phyloP scores from a whole-genome alignment of 2,329 filamentous ascomycete species.

The Fusarium phyllophilum region DNA sequence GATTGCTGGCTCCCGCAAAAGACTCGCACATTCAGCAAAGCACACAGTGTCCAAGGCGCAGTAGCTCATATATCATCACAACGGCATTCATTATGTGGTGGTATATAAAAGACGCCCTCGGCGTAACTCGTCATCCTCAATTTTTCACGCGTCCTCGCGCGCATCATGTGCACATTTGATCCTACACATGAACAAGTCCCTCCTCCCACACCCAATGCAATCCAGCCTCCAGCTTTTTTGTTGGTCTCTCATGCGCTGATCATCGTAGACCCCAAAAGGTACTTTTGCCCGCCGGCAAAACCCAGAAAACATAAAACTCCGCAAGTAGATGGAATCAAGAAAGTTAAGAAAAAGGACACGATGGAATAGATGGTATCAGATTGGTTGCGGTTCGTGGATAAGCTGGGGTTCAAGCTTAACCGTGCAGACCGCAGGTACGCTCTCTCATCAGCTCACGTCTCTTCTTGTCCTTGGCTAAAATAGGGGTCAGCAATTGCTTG shows the following conservation, averaged over 20 bases:
- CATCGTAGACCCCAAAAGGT: constrained; percentile 19
- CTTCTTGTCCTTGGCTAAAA: constrained; percentile 72
- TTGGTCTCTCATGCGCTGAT: constrained; percentile 23
- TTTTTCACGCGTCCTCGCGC: neutral
- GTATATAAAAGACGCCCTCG: constrained; percentile 30
- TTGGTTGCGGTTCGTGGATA: constrained; percentile 10
- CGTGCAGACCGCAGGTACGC: constrained; percentile 65
- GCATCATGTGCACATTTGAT: constrained; percentile 16
- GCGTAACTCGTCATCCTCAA: constrained; percentile 3
- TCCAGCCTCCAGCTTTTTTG: constrained; percentile 24
- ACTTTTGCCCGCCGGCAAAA: constrained; percentile 23
- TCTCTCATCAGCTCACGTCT: constrained; percentile 74
- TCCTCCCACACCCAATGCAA: constrained; percentile 9
- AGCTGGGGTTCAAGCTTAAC: constrained; percentile 36
- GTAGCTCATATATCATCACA: constrained; percentile 4
- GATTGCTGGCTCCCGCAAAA: neutral
- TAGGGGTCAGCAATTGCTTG: constrained; percentile 48
- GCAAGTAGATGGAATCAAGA: constrained; percentile 22
- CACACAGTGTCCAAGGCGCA: too few relatives aligned
- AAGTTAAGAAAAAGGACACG: constrained; percentile 15
- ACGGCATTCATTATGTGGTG: constrained; percentile 36
- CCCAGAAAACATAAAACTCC: constrained; percentile 27
- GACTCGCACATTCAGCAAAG: neutral
- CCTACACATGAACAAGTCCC: constrained; percentile 5
- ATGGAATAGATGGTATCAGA: constrained; percentile 32